Base-by-base conservation (phyloP, 1,139 yeast genomes). In the Hemisphaericaspora xylanilytica region DNA sequence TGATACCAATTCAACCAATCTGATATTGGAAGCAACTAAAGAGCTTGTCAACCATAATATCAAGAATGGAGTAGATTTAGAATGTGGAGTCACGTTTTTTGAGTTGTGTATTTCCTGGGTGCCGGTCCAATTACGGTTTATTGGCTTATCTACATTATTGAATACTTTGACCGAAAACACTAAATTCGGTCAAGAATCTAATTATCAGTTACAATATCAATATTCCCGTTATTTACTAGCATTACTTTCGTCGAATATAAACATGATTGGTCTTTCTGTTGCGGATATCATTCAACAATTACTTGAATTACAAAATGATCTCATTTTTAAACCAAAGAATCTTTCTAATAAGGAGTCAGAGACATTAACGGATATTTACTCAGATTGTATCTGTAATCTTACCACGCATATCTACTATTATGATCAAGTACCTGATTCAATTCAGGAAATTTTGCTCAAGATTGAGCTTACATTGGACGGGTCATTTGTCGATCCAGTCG, bases 221-320 rank as follows among this genome's bases (percentile, higher is more conserved):
- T 65, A 78, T 30, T 70, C 86, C 9, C 65, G 67, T 36, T 62
- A 80, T 43, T 69, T 85, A n/a, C 69, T 84, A 15, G 81, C 84
- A 1, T 65, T 92, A 31, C 36, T 46, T 18, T 69, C 90, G n/a
- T 83, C 95, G 0, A 81, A 81, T 29, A 88, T 88, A 32, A 87
- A 84, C 55, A 80, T 90, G 76, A 83, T 89, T 47, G 97, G 97
- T 0, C 67, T 92, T 33, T 85, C 96, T 10, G 86, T 89, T n/a
- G 73, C 89, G 33, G 97, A 90, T 56, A 75, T 83, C 45, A 70
- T 86, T 58, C 78, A 85, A 44, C 78, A 78, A 36, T 61, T 92
- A 12, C 63, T 86, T 35, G 58, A 65, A 5, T 72, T 83, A 38
- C 94, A 88, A 53, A 61, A 79, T 16, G 61, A 67, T 14, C 57